Conservation (phyloP, 2,329 filamentous ascomycete species). For the Hypoxylon sp. region DNA sequence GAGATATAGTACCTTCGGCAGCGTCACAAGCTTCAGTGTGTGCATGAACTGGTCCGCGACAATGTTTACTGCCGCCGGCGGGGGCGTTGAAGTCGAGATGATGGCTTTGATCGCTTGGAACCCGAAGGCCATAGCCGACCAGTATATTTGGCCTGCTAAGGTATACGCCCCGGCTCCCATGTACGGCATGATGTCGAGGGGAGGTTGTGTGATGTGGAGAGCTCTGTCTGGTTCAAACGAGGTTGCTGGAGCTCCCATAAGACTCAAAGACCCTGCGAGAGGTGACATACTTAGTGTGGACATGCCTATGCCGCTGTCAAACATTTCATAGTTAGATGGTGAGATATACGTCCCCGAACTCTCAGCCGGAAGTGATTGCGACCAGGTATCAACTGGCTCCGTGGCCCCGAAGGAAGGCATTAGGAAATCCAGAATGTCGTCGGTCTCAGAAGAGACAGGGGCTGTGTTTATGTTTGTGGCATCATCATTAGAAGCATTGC, state of each 20-base stretch:
- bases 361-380: constrained; percentile 12
- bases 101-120: constrained; percentile 38
- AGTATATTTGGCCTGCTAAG: constrained; percentile 41
- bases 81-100: constrained; percentile 24
- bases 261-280: background rate
- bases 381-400: constrained; percentile 14
- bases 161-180: constrained; percentile 38
- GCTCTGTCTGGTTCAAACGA: constrained; percentile 33
- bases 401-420: constrained; percentile 10
- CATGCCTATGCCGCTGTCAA: constrained; percentile 23
- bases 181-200: constrained; percentile 41
- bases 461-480: background rate
- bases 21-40: constrained; percentile 23
- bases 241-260: background rate
- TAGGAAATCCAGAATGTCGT: constrained; percentile 9
- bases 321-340: background rate
- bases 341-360: constrained; percentile 3
- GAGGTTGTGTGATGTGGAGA: constrained; percentile 33
- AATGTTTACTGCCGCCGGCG: constrained; percentile 29
- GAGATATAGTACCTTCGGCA: constrained; percentile 20
- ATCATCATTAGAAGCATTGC: constrained; percentile 19
- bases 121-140: constrained; percentile 38
- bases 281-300: background rate
- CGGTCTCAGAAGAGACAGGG: constrained; percentile 1
- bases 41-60: constrained; percentile 22